Percentiles rank a stretch among this genome's conserved stretches.
Conservation (phyloP, 1,139 yeast species). For the Hansenula sp. region DNA sequence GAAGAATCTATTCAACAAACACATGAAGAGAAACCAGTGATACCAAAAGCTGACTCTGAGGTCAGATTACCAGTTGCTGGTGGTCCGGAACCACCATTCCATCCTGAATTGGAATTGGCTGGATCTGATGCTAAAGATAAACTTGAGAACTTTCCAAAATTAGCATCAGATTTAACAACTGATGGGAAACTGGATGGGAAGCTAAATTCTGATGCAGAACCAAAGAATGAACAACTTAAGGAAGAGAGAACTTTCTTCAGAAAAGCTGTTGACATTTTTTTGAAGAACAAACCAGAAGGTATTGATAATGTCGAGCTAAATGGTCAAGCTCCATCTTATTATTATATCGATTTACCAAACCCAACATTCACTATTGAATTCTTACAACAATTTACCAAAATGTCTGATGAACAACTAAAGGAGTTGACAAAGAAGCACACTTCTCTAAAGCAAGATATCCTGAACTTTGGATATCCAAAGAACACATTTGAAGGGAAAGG, state of each 20-base stretch:
- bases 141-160: background rate
- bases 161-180: background rate
- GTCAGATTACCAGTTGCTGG: background rate
- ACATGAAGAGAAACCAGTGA: background rate
- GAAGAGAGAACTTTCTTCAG: slow-evolving; percentile 10
- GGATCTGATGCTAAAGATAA: background rate
- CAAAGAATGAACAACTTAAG: background rate
- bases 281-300: slow-evolving; percentile 18
- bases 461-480: slow-evolving; percentile 18
- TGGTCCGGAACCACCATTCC: slow-evolving; percentile 2
- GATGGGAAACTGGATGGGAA: background rate
- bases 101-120: background rate
- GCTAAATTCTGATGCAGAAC: background rate
- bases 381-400: slow-evolving; percentile 16
- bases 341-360: slow-evolving; percentile 19
- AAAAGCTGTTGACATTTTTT: slow-evolving; percentile 15
- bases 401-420: slow-evolving; percentile 16
- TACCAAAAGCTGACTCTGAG: background rate
- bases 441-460: slow-evolving; percentile 15
- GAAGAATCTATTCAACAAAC: background rate
- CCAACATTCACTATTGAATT: slow-evolving; percentile 23
- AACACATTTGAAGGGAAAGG: slow-evolving; percentile 50
- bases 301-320: slow-evolving; percentile 12
- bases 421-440: slow-evolving; percentile 19
- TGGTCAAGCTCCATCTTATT: slow-evolving; percentile 22